These are phyloP conservation scores for Spizellomyces punctatus DNA, from an alignment of 192 early-diverging fungal genomes.

Conservation along the genomic window DNA sequence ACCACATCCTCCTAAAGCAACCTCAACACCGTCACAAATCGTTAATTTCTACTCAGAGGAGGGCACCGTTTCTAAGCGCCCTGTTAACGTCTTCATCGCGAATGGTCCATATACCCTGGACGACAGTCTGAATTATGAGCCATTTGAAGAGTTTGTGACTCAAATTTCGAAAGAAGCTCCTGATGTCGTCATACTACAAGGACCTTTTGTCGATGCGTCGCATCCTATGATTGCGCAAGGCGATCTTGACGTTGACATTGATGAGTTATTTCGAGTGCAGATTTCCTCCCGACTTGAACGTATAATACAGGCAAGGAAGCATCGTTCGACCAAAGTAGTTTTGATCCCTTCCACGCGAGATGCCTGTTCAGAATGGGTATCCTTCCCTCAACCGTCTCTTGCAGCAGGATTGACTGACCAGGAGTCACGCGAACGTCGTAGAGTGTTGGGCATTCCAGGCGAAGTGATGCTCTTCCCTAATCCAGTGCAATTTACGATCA, in stretches of 20 bases:
- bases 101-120: constrained; percentile 86
- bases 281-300: constrained; percentile 61
- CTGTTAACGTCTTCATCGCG: constrained; percentile 69
- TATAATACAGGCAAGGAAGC: constrained; percentile 34
- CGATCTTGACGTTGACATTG: constrained; percentile 20
- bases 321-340: constrained; percentile 36
- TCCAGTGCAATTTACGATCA: constrained; percentile 81
- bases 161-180: constrained; percentile 65
- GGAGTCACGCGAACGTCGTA: constrained; percentile 23
- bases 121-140: constrained; percentile 78
- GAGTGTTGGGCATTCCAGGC: constrained; percentile 32
- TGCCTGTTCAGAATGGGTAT: constrained; percentile 67
- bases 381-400: constrained; percentile 87
- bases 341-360: constrained; percentile 82
- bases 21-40: constrained; percentile 46
- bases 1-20: constrained; percentile 54
- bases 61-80: constrained; percentile 15
- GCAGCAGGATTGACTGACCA: constrained; percentile 28
- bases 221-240: constrained; percentile 38
- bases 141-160: constrained; percentile 72
- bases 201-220: constrained; percentile 54
- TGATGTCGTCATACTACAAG: constrained; percentile 76
- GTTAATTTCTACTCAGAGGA: constrained; percentile 48
- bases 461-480: constrained; percentile 62
- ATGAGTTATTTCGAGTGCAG: constrained; percentile 56